Evolutionary conservation across 2,329 filamentous ascomycete species (phyloP).

Genomic region (Epichloe coenophiala): DNA sequence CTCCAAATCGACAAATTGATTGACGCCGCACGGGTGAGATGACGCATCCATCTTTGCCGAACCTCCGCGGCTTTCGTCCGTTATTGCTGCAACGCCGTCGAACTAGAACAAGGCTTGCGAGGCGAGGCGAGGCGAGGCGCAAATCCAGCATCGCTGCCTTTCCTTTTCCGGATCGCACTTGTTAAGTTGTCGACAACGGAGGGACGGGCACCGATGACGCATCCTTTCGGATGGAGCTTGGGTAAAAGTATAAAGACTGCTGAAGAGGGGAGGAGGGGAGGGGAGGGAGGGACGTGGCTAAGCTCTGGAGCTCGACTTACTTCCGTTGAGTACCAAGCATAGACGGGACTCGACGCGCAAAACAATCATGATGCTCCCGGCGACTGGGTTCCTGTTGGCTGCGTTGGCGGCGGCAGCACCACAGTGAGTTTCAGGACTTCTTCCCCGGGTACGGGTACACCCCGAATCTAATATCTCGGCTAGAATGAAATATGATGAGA

Average conservation of each 20-base stretch:
- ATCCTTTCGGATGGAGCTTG: background rate
- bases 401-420: background rate
- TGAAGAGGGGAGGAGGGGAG: background rate
- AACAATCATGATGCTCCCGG: constrained; percentile 24
- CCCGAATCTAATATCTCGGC: background rate
- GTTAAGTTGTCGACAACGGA: background rate
- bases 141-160: constrained; percentile 44
- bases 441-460: background rate
- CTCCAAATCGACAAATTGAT: no score
- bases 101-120: no score
- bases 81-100: no score
- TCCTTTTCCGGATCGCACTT: background rate
- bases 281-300: background rate
- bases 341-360: constrained; percentile 19
- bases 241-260: background rate
- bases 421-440: background rate
- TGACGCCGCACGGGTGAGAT: no score
- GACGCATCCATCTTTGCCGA: no score
- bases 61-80: no score
- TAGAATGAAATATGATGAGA: constrained; percentile 22
- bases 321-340: no score
- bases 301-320: background rate
- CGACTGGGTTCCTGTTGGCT: background rate
- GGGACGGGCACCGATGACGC: background rate
- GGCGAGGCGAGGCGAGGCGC: no score